Evolutionary conservation across 805 yeast genomes (phyloP), one percentile per base, ranked within the genome.

Genomic region (Starmerella etchellsii): DNA sequence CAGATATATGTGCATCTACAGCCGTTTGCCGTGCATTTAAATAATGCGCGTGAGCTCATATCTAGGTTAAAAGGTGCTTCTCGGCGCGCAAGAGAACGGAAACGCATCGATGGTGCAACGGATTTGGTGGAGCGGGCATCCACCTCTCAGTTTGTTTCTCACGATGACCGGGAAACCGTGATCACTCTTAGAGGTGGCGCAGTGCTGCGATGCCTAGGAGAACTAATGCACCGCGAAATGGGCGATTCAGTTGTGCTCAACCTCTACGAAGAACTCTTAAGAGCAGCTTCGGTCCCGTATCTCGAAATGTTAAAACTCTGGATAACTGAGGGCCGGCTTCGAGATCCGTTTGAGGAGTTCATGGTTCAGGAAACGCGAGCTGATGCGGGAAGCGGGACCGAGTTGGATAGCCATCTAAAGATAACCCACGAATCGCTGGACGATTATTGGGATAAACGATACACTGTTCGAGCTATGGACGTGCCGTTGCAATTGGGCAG

Each of bases 261-360:
- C 4, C 75, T 82, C 48, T 61, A 83, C 31, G 55, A 62, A 1
- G 51, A 54, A 3, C 51, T 88, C 2, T 71, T 80, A 37, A 70
- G 70, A 34, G 66, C 66, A 13, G 71, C 84, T 1, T 74, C 93
- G 29, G 52, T 47, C 25, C 73, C 74, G 30, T 91, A 83, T 53
- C 64, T 82, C 16, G 49, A 50, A 1, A 79, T 81, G 75, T 63
- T 91, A 9, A 76, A 80, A 50, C 56, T 63, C n/a, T 91, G 98
- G 98, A 65, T 88, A 15, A 67, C 69, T 4, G 62, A 68, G 36
- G 98, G 98, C 0, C 63, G 65, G 5, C 65, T 91, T 9, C 69
- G 73, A 47, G 98, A 91, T 51, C 83, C 82, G 0, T 75, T 74
- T 54, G 74, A 77, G 30, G 98, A 88, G 57, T 91, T 91, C 56